phyloP scores from a whole-genome alignment of 2,329 filamentous ascomycete genomes.

The Aspergillus fumigatus region DNA sequence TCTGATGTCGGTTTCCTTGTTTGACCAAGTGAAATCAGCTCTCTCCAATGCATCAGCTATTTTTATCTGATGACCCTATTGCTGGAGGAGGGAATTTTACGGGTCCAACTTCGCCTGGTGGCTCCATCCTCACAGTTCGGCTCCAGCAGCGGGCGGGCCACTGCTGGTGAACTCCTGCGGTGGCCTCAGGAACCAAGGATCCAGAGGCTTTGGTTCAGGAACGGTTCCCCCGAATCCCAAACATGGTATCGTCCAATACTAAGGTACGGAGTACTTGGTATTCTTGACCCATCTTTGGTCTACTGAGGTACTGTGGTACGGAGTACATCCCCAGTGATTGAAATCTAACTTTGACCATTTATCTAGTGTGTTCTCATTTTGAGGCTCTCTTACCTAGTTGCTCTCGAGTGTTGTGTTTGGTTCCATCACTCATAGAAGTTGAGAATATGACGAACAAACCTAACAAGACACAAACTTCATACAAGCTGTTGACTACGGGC shows the following conservation, averaged over 20 bases:
- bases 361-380: background rate
- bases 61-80: background rate
- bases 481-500: background rate
- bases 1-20: background rate
- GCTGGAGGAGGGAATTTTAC: background rate
- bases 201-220: constrained; percentile 9
- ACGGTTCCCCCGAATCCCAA: constrained; percentile 2
- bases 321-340: too few relatives aligned
- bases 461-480: too few relatives aligned
- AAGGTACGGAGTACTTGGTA: too few relatives aligned
- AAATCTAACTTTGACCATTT: too few relatives aligned
- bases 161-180: background rate
- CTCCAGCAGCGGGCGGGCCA: background rate
- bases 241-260: background rate
- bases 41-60: background rate
- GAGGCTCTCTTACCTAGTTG: background rate
- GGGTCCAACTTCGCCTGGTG: background rate
- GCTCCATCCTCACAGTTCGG: background rate
- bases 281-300: background rate
- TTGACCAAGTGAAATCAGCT: background rate
- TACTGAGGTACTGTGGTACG: too few relatives aligned
- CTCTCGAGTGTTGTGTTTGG: too few relatives aligned
- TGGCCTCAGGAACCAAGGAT: constrained; percentile 11
- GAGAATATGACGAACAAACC: too few relatives aligned
- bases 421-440: too few relatives aligned